A percentile compares a stretch with the other conserved stretches of the same genome.
Conservation (phyloP, 2,329 filamentous ascomycete species). For the Apiospora malaysiana region DNA sequence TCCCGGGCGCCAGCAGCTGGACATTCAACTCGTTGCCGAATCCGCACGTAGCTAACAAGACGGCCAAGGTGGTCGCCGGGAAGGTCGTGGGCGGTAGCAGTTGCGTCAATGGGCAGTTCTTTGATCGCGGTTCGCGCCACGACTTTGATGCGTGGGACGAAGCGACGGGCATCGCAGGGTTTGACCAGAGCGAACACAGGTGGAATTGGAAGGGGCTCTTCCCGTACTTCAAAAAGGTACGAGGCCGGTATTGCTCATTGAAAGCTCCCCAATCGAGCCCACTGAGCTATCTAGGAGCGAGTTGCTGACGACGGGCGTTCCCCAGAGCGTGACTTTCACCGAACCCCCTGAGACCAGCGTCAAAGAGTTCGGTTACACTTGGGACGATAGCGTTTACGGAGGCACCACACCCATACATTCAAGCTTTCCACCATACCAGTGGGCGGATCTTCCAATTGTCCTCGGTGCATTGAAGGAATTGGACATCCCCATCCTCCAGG, state of each 20-base stretch:
- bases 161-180: conserved; percentile 32
- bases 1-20: conserved; percentile 2
- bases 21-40: not conserved
- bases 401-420: conserved; percentile 40
- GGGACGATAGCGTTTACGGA: conserved; percentile 40
- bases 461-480: conserved; percentile 33
- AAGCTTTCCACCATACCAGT: conserved; percentile 41
- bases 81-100: conserved; percentile 45
- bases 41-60: conserved; percentile 34
- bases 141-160: conserved; percentile 46
- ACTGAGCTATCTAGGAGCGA: not conserved
- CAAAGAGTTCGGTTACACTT: conserved; percentile 40
- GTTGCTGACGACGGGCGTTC: not conserved
- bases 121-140: conserved; percentile 44
- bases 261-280: not conserved
- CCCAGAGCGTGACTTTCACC: conserved; percentile 40
- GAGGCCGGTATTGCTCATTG: not conserved
- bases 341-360: conserved; percentile 34
- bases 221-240: conserved; percentile 44
- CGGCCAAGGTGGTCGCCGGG: conserved; percentile 39
- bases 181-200: not conserved
- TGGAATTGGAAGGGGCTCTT: conserved; percentile 46
- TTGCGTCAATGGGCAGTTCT: conserved; percentile 46
- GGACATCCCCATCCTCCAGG: conserved; percentile 31
- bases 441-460: conserved; percentile 33